Percentiles rank a stretch among this genome's conserved stretches.
These are phyloP conservation scores for Vitellaria paradoxa DNA, from an alignment of 179 eudicot genomes.

Conservation along the genomic window DNA sequence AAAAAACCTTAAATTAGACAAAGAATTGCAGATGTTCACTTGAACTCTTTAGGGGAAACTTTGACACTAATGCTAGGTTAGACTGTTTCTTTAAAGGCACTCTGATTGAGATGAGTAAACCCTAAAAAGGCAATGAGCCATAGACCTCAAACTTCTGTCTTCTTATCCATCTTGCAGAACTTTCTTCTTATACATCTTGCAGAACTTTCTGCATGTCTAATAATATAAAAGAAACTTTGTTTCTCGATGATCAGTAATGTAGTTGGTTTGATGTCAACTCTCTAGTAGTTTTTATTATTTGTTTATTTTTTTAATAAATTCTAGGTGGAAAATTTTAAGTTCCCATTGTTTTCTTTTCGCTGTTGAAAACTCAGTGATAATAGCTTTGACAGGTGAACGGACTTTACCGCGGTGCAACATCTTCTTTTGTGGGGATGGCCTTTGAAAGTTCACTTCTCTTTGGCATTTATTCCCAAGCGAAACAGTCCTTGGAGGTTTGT, in stretches of 20 bases:
- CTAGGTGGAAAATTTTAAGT: not conserved
- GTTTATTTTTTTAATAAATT: not conserved
- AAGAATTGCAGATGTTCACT: too few species aligned
- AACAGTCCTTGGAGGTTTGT: conserved; percentile 71
- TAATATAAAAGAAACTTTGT: not conserved
- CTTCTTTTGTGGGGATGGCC: conserved; percentile 90
- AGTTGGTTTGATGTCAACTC: not conserved
- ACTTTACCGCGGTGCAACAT: conserved; percentile 89
- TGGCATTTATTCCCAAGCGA: conserved; percentile 89
- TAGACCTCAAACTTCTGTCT: not conserved
- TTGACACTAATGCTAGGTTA: not conserved
- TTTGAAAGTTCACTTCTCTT: conserved; percentile 92
- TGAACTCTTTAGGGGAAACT: not conserved
- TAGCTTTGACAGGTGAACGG: conserved; percentile 69
- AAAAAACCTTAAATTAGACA: too few species aligned
- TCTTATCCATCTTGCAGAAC: not conserved
- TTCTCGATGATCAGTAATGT: not conserved
- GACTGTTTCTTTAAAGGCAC: not conserved
- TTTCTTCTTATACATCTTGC: not conserved
- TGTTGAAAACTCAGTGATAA: conserved; percentile 1
- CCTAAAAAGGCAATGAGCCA: not conserved
- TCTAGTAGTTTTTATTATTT: not conserved
- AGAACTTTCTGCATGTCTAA: not conserved
- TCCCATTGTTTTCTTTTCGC: not conserved
- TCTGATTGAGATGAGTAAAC: not conserved